Percentiles rank a stretch among this genome's conserved stretches.
Evolutionary conservation across 2,329 filamentous ascomycete genomes (phyloP).

Genomic region (Fusarium circinatum): DNA sequence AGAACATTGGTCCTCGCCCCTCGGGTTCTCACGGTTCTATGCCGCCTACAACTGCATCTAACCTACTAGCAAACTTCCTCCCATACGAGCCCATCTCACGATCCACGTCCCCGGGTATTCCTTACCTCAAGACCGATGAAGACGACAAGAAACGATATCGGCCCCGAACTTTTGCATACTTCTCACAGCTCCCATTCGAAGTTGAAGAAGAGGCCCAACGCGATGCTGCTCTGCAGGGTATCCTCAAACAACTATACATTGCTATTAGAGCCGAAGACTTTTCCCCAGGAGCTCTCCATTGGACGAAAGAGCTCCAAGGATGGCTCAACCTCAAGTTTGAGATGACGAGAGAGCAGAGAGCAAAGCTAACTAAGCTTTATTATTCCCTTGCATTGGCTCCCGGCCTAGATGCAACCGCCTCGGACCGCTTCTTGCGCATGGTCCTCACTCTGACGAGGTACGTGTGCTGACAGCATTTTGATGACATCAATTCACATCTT

Average conservation of each 20-base stretch:
- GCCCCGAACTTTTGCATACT: conserved; percentile 93
- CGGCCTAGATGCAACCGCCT: conserved; percentile 81
- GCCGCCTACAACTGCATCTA: conserved; percentile 47
- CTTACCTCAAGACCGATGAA: conserved; percentile 61
- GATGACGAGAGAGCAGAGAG: conserved; percentile 83
- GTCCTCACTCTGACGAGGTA: conserved; percentile 95
- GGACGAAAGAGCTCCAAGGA: conserved; percentile 94
- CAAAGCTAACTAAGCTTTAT: conserved; percentile 88
- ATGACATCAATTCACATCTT: conserved; percentile 14
- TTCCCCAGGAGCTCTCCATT: conserved; percentile 90
- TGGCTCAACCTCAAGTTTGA: conserved; percentile 99
- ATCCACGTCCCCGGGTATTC: conserved; percentile 82
- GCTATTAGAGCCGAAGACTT: conserved; percentile 93
- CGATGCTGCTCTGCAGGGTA: conserved; percentile 83
- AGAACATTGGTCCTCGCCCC: conserved; percentile 50
- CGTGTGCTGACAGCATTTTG: conserved; percentile 47
- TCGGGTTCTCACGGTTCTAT: conserved; percentile 46
- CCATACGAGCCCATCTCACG: conserved; percentile 79
- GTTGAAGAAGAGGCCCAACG: conserved; percentile 84
- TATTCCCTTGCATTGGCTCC: conserved; percentile 93
- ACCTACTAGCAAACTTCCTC: conserved; percentile 52
- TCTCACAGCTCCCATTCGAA: conserved; percentile 86
- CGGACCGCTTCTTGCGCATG: conserved; percentile 96
- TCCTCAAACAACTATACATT: conserved; percentile 93
- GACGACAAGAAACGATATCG: conserved; percentile 75